Base-by-base conservation (phyloP, 1,284 basidiomycete genomes). In the Leccinum fallax region DNA sequence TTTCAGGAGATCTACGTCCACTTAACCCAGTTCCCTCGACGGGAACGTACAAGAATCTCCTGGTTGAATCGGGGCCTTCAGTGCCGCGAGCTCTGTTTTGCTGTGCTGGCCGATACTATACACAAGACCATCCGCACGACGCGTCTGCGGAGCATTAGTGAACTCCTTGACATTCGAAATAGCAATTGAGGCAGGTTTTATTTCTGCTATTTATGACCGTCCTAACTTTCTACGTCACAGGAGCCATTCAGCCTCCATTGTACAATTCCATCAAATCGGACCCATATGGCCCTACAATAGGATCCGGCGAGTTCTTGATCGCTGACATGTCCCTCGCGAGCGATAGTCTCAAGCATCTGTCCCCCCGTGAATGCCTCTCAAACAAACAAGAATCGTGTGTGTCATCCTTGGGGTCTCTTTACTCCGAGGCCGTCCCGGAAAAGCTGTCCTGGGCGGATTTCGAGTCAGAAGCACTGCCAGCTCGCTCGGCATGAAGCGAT, bases 191-290 rank as follows among this genome's bases (percentile, higher is more conserved):
- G 71, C 58, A 67, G 60, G 70, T 64, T 69, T 74, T 71, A 72
- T 72, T 74, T 74, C 34, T 72, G 64, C 54, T 65, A 64, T 65
- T 69, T 69, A 69, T 73, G 67, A 68, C 4, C 54, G 9, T 65
- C 61, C 67, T 74, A n/a, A 70, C 53, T 58, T 51, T 72, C 74
- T 72, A 72, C 71, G 71, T 72, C 71, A 69, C 51, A 26, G 21
- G 53, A 72, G 71, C 38, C 15, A 54, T 75, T 52, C 72, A 61
- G 34, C 71, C 74, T 72, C 71, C 71, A 75, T 75, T 72, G 70
- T 75, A 71, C 56, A 65, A 72, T 65, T 69, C 70, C 69, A 71
- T 62, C 54, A 74, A 55, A 72, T 61, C 70, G 59, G 71, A 72
- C 63, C 28, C 60, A 69, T 67, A 64, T 67, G 61, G 63, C 64